Conservation (phyloP, 495 filamentous ascomycete species). For the Aspergillus olivimuriae region DNA sequence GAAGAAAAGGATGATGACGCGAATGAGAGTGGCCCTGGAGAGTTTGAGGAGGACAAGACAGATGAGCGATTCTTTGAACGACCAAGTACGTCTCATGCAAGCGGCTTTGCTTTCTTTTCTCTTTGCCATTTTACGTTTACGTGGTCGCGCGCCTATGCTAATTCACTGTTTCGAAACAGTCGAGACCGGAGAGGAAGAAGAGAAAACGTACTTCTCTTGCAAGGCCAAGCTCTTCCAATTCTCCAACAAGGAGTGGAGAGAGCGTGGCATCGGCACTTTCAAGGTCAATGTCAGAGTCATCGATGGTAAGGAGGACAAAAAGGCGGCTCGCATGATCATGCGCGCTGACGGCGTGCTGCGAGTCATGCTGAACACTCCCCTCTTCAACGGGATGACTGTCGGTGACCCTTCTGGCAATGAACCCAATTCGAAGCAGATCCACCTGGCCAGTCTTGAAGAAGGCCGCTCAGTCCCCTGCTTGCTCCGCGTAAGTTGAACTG, state of each 20-base stretch:
- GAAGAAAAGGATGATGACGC: slow-evolving; percentile 44
- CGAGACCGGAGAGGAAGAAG: slow-evolving; percentile 69
- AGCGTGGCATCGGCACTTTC: slow-evolving; percentile 74
- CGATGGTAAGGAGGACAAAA: slow-evolving; percentile 44
- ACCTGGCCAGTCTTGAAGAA: slow-evolving; percentile 57
- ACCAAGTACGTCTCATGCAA: slow-evolving; percentile 59
- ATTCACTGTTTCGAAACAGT: slow-evolving; percentile 39
- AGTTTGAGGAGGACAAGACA: slow-evolving; percentile 44
- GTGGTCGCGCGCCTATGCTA: not conserved
- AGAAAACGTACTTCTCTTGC: slow-evolving; percentile 53
- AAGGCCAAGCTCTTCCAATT: slow-evolving; percentile 76
- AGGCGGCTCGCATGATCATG: slow-evolving; percentile 69
- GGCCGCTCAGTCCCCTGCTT: slow-evolving; percentile 54
- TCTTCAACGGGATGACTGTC: slow-evolving; percentile 68
- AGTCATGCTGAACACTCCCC: slow-evolving; percentile 78
- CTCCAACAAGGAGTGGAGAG: slow-evolving; percentile 72
- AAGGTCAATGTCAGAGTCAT: slow-evolving; percentile 69
- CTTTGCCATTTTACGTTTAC: not conserved
- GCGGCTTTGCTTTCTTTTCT: too few relatives aligned
- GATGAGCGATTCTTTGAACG: slow-evolving; percentile 66
- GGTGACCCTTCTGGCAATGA: slow-evolving; percentile 49
- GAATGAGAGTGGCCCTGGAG: slow-evolving; percentile 39
- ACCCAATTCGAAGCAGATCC: slow-evolving; percentile 49
- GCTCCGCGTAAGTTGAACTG: slow-evolving; percentile 56
- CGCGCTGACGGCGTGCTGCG: slow-evolving; percentile 76